Conservation (phyloP, 352 stramenopile genomes). For the Phytophthora gonapodyides region DNA sequence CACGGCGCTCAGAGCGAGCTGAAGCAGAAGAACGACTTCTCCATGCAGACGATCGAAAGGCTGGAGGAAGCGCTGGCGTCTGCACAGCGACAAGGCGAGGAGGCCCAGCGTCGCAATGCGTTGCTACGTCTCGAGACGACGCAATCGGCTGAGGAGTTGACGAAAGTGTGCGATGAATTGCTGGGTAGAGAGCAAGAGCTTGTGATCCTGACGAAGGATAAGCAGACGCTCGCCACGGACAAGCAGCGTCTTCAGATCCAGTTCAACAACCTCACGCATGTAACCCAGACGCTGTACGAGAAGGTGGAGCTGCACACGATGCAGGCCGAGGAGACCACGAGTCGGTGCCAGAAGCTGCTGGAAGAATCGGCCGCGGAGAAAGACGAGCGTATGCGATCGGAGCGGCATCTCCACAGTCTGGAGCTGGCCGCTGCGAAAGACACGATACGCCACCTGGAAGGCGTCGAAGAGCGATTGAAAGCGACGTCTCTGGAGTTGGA, state of each 20-base stretch:
- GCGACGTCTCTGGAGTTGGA: slow-evolving; percentile 18
- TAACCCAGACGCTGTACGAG: slow-evolving; percentile 40
- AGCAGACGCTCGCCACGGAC: slow-evolving; percentile 38
- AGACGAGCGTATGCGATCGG: slow-evolving; percentile 46
- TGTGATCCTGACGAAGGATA: slow-evolving; percentile 37
- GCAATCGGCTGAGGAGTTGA: slow-evolving; percentile 45
- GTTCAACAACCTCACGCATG: slow-evolving; percentile 43
- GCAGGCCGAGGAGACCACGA: slow-evolving; percentile 51
- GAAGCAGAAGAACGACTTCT: slow-evolving; percentile 61
- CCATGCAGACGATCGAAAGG: slow-evolving; percentile 50
- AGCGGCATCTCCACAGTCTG: slow-evolving; percentile 51
- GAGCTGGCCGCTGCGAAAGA: slow-evolving; percentile 52
- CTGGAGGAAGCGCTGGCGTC: slow-evolving; percentile 47
- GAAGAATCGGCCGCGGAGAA: slow-evolving; percentile 45
- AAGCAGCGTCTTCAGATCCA: slow-evolving; percentile 59
- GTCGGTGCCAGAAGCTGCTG: slow-evolving; percentile 36
- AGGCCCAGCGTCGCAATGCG: slow-evolving; percentile 51
- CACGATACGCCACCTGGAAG: slow-evolving; percentile 44
- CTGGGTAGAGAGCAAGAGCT: slow-evolving; percentile 47
- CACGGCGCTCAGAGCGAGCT: slow-evolving; percentile 55
- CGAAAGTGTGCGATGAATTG: slow-evolving; percentile 37
- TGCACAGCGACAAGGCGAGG: slow-evolving; percentile 50
- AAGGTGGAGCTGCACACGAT: slow-evolving; percentile 45
- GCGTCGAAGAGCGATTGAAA: slow-evolving; percentile 37
- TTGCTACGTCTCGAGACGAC: slow-evolving; percentile 55